A percentile compares a stretch with the other conserved stretches of the same genome.
phyloP scores from a whole-genome alignment of 108 stramenopile species.

The Cyclotella atomus region DNA sequence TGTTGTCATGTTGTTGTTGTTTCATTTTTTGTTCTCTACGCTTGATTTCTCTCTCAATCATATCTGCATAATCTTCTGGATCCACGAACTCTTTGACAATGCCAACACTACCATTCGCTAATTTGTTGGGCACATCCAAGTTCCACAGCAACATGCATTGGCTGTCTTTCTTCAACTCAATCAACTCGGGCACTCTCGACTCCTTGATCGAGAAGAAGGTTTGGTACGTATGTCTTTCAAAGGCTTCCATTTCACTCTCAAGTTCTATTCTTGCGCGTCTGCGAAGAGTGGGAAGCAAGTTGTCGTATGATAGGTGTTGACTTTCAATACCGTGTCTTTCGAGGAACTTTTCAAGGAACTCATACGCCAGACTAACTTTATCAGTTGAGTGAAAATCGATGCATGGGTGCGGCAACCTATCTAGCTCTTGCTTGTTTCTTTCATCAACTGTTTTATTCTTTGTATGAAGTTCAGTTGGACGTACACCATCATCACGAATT shows the following conservation, averaged over 20 bases:
- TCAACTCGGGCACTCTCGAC: slow-evolving; percentile 18
- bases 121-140: slow-evolving; percentile 30
- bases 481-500: slow-evolving; percentile 41
- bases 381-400: slow-evolving; percentile 27
- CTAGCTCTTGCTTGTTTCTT: slow-evolving; percentile 45
- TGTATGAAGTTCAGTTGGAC: slow-evolving; percentile 61
- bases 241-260: slow-evolving; percentile 10
- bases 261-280: slow-evolving; percentile 11
- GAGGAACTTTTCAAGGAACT: background rate
- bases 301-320: slow-evolving; percentile 2
- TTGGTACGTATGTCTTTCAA: slow-evolving; percentile 23
- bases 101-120: slow-evolving; percentile 76
- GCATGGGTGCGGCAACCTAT: slow-evolving; percentile 23
- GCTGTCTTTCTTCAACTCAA: slow-evolving; percentile 32
- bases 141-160: slow-evolving; percentile 79
- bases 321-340: background rate
- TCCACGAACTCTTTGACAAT: slow-evolving; percentile 52
- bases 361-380: slow-evolving; percentile 25
- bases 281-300: background rate
- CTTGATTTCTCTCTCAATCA: slow-evolving; percentile 18
- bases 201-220: slow-evolving; percentile 39
- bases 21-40: background rate
- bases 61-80: slow-evolving; percentile 19
- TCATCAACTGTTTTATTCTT: slow-evolving; percentile 52
- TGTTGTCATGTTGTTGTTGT: background rate